Conservation (phyloP, 352 stramenopile species). For the Thalassiosira livingstoniorum region DNA sequence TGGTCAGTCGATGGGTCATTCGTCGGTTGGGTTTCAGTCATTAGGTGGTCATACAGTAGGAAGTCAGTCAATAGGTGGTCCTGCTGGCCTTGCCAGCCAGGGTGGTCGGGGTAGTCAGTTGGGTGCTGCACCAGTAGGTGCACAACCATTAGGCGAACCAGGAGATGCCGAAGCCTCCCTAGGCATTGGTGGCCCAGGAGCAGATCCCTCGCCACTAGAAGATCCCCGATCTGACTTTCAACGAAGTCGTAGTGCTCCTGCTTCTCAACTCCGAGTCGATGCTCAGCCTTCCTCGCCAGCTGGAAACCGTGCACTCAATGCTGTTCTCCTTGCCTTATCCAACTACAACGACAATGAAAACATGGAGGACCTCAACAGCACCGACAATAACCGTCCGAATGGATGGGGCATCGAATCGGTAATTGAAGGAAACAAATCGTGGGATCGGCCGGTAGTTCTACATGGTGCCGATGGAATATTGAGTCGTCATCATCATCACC, state of each 20-base stretch:
- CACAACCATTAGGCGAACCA: not conserved
- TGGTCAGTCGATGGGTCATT: no score
- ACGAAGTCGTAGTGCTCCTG: slow-evolving; percentile 17
- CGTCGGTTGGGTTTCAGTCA: no score
- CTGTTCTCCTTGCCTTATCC: slow-evolving; percentile 67
- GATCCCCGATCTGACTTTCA: not conserved
- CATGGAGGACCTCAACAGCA: slow-evolving; percentile 25
- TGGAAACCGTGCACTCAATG: slow-evolving; percentile 48
- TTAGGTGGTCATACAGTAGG: no score
- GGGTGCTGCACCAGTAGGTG: no score
- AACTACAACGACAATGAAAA: slow-evolving; percentile 77
- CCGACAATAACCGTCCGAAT: slow-evolving; percentile 10
- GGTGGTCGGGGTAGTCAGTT: not conserved
- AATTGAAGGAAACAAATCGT: slow-evolving; percentile 40
- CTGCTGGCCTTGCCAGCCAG: not conserved
- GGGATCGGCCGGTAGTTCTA: slow-evolving; percentile 72
- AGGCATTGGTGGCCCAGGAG: not conserved
- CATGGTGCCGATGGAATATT: slow-evolving; percentile 77
- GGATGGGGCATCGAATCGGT: slow-evolving; percentile 69
- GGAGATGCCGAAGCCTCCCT: not conserved
- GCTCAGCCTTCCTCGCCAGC: not conserved
- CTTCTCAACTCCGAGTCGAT: slow-evolving; percentile 15
- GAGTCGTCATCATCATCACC: slow-evolving; percentile 41
- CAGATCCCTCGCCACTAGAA: not conserved
- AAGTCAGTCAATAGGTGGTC: no score